These are phyloP conservation scores for Populus hybrid DNA, from an alignment of 441 rosid species.

Conservation along the genomic window DNA sequence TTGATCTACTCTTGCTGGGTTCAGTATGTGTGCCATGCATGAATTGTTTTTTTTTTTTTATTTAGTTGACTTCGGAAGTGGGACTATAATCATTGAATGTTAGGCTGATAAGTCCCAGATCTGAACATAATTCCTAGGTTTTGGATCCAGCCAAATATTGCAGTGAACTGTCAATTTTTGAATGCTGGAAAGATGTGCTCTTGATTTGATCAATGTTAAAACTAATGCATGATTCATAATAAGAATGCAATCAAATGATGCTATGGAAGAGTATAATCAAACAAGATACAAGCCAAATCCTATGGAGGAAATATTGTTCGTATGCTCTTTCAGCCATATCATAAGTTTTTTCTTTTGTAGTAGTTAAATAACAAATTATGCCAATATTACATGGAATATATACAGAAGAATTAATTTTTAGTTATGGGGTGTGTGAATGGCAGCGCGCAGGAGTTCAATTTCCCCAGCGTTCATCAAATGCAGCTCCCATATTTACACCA, in stretches of 20 bases:
- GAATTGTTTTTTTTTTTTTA: neutral
- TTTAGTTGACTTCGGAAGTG: neutral
- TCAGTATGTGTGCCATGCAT: neutral
- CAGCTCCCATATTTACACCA: conserved; percentile 90
- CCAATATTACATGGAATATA: neutral
- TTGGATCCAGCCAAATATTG: neutral
- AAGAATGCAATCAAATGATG: neutral
- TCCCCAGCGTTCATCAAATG: conserved; percentile 67
- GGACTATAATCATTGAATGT: neutral
- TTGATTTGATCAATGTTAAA: neutral
- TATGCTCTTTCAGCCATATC: neutral
- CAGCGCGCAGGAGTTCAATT: conserved; percentile 90
- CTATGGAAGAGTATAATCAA: neutral
- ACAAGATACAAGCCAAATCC: neutral
- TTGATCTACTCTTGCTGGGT: neutral
- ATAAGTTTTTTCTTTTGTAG: neutral
- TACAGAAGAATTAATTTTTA: neutral
- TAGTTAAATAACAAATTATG: neutral
- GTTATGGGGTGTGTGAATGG: conserved; percentile 15
- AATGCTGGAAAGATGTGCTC: neutral
- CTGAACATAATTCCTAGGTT: neutral
- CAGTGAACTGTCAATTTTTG: neutral
- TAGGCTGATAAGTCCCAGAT: neutral
- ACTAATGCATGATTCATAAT: neutral
- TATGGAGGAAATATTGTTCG: neutral